These are phyloP conservation scores for Elaeagnus macrophylla DNA, from an alignment of 306 rosid species.

Conservation along the genomic window DNA sequence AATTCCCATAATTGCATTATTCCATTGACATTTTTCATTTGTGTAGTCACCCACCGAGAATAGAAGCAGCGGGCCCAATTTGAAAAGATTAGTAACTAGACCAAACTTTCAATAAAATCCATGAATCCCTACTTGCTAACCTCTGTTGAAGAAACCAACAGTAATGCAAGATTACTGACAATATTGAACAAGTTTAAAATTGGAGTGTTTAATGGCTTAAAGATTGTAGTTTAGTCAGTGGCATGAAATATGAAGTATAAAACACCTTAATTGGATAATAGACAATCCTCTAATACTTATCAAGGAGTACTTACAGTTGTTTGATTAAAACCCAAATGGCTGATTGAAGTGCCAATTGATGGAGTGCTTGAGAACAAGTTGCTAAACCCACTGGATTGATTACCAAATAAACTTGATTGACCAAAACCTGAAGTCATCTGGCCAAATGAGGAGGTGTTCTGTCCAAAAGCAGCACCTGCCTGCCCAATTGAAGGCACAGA, in stretches of 20 bases:
- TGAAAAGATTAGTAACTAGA: no score
- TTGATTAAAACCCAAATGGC: slow-evolving; percentile 43
- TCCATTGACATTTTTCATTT: not conserved
- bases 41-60: not conserved
- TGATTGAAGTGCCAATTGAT: slow-evolving; percentile 38
- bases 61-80: no score
- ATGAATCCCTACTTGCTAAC: no score
- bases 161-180: no score
- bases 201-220: no score
- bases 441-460: slow-evolving; percentile 43
- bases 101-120: no score
- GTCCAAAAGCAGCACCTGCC: slow-evolving; percentile 47
- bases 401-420: slow-evolving; percentile 38
- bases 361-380: slow-evolving; percentile 45
- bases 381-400: slow-evolving; percentile 46
- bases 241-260: not conserved
- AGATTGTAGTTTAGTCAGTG: no score
- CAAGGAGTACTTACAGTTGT: slow-evolving; percentile 39
- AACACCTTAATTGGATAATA: not conserved
- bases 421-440: slow-evolving; percentile 30
- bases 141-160: no score
- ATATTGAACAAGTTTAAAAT: no score
- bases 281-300: not conserved
- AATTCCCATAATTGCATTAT: not conserved
- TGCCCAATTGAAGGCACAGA: slow-evolving; percentile 38